Percentiles rank a stretch among this genome's conserved stretches.
These are phyloP conservation scores for Fragilaria crotonensis DNA, from an alignment of 108 stramenopile species.

Conservation along the genomic window DNA sequence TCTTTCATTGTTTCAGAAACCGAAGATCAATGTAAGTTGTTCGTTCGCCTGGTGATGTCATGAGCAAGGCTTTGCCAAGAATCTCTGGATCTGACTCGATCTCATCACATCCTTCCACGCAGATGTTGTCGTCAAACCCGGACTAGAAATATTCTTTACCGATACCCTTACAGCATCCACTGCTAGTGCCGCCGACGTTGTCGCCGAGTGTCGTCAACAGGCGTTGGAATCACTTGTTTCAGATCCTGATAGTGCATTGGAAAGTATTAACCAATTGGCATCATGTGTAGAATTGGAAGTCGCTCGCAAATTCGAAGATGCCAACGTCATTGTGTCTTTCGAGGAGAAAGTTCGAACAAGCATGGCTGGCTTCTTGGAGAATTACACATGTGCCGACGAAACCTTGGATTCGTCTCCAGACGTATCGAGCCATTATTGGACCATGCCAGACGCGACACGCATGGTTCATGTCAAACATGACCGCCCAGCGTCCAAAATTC, in stretches of 20 bases:
- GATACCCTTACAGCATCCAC: constrained; percentile 26
- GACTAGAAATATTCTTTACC: constrained; percentile 29
- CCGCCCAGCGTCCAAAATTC: constrained; percentile 59
- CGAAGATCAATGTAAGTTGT: constrained; percentile 2
- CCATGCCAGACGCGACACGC: constrained; percentile 9
- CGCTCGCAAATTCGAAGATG: constrained; percentile 29
- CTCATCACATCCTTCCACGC: neutral
- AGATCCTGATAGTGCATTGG: neutral
- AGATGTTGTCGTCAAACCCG: constrained; percentile 9
- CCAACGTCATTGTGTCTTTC: constrained; percentile 50
- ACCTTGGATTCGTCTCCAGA: constrained; percentile 38
- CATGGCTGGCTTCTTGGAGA: constrained; percentile 39
- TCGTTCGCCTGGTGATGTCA: neutral
- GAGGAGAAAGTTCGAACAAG: constrained; percentile 24
- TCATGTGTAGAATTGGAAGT: constrained; percentile 35
- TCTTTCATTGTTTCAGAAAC: constrained; percentile 6
- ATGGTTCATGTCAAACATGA: constrained; percentile 52
- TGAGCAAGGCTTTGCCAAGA: too few relatives aligned
- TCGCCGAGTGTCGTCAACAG: constrained; percentile 43
- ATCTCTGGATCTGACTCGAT: neutral
- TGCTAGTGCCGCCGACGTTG: constrained; percentile 26
- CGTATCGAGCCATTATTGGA: constrained; percentile 8
- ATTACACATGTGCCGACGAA: constrained; percentile 36
- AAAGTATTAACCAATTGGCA: constrained; percentile 19
- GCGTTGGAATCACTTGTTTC: constrained; percentile 3